Percentiles rank a stretch among this genome's conserved stretches.
phyloP scores from a whole-genome alignment of 129 eudicot genomes.

The Artemisia annua region DNA sequence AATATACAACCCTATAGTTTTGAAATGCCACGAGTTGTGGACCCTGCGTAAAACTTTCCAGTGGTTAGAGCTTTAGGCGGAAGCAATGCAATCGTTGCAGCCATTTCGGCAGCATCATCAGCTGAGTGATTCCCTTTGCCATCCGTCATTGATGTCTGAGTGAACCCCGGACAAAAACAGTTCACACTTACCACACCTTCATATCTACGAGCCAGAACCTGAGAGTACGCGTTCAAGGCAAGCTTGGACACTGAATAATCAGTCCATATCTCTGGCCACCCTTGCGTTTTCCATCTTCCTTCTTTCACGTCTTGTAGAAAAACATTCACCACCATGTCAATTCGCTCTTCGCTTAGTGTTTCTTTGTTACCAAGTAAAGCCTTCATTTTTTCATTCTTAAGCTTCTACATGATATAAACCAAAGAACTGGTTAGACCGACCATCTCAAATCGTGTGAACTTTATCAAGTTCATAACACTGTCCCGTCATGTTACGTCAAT shows the following conservation, averaged over 20 bases:
- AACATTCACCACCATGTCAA: slow-evolving; percentile 42
- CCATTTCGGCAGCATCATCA: too few relatives aligned
- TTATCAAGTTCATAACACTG: too few relatives aligned
- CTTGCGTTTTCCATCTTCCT: slow-evolving; percentile 56
- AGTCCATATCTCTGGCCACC: slow-evolving; percentile 91
- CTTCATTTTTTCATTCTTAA: slow-evolving; percentile 43
- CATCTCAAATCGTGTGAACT: too few relatives aligned
- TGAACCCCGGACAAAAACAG: slow-evolving; percentile 85
- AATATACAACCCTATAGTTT: too few relatives aligned
- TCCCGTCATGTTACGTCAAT: too few relatives aligned
- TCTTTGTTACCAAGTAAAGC: slow-evolving; percentile 52
- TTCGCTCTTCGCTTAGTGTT: slow-evolving; percentile 43
- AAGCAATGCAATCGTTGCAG: slow-evolving; percentile 29
- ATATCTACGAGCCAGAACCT: slow-evolving; percentile 52
- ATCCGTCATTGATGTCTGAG: slow-evolving; percentile 77
- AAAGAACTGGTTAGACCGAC: background rate
- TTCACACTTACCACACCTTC: slow-evolving; percentile 54
- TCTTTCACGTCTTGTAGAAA: slow-evolving; percentile 59
- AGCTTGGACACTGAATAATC: slow-evolving; percentile 86
- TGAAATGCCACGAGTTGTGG: too few relatives aligned
- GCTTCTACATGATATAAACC: slow-evolving; percentile 47
- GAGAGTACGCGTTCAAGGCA: slow-evolving; percentile 72
- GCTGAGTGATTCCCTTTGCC: too few relatives aligned
- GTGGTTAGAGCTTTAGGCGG: slow-evolving; percentile 43
- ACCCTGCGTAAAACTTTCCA: slow-evolving; percentile 49